These are phyloP conservation scores for Kwoniella sp. DNA, from an alignment of 768 basidiomycete genomes.

Conservation along the genomic window DNA sequence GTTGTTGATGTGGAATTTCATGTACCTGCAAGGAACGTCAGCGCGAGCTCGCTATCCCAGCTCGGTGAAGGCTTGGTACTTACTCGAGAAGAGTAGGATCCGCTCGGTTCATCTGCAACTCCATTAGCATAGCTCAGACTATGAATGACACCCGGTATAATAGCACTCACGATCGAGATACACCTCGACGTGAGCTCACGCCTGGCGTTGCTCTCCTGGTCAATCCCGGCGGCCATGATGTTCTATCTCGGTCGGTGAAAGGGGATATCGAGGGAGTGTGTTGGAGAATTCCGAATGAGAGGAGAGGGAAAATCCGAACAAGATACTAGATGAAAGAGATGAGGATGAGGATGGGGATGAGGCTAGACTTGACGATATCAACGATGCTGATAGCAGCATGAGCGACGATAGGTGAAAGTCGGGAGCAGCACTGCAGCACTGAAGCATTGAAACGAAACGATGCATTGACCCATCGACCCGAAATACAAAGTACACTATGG, in stretches of 20 bases:
- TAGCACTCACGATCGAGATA: conserved; percentile 68
- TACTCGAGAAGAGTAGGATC: conserved; percentile 73
- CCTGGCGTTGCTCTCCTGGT: conserved; percentile 44
- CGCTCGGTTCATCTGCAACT: conserved; percentile 77
- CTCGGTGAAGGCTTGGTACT: conserved; percentile 17
- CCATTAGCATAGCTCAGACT: not conserved
- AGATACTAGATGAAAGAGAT: not conserved
- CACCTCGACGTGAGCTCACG: conserved; percentile 77
- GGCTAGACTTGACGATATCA: not conserved
- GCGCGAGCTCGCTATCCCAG: not conserved
- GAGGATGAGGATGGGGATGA: not conserved
- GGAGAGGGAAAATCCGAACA: not conserved
- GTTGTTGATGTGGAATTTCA: conserved; percentile 91
- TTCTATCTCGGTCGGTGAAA: conserved; percentile 6
- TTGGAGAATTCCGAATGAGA: not conserved
- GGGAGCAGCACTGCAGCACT: too few species aligned
- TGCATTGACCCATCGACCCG: not conserved
- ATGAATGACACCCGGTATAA: not conserved
- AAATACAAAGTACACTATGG: not conserved
- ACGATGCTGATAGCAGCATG: conserved; percentile 3
- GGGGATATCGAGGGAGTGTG: not conserved
- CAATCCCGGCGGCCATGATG: conserved; percentile 36
- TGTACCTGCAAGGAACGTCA: conserved; percentile 64
- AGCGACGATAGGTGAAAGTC: too few species aligned
- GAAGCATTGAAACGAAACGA: not conserved